Base-by-base conservation (phyloP, 2,329 filamentous ascomycete genomes). In the Nothophoma quercina region DNA sequence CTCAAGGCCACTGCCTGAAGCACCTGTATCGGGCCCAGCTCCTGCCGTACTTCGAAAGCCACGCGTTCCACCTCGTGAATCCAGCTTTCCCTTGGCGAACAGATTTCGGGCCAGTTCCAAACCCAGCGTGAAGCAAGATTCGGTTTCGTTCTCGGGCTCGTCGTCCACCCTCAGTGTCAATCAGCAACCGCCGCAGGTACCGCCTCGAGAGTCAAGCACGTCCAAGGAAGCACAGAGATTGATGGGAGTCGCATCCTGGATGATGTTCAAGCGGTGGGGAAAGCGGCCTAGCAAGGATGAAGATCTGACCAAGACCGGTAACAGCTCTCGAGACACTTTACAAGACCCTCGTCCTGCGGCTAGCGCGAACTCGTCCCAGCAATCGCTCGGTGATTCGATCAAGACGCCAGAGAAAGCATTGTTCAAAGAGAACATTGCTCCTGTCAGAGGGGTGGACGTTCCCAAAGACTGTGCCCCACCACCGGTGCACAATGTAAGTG, bases 151-250 rank as follows among this genome's bases (percentile, higher is more conserved):
- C 10, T 67, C 65, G 7, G 52, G 58, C 1, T 69, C 65, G 19
- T 69, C 64, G 2, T 65, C 67, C 9, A 59, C 60, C 4, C 55
- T 67, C 19, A 56, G 53, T 36, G 46, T 39, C 22, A 33, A 49
- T 33, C 58, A 64, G 10, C 55, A 59, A 26, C 60, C 63, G 7
- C 68, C 62, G 22, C 29, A 36, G 1, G 62, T 72, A 13, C 69
- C 70, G n/a, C 65, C 59, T 8, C 59, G 70, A 45, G 67, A 70
- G 16, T 72, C 70, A 7, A 71, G 68, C 38, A 60, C 63, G 23
- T 71, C 68, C 2, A 69, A 66, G 33, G 70, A 73, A 58, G 69
- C 69, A 32, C 68, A 70, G 45, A 61, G 64, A 22, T 63, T 55
- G 15, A 60, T 60, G 34, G 60, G 59, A 18, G 65, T 69, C 25